These are phyloP conservation scores for Sanghuangporus weigelae DNA, from an alignment of 1,284 basidiomycete genomes.

Conservation along the genomic window DNA sequence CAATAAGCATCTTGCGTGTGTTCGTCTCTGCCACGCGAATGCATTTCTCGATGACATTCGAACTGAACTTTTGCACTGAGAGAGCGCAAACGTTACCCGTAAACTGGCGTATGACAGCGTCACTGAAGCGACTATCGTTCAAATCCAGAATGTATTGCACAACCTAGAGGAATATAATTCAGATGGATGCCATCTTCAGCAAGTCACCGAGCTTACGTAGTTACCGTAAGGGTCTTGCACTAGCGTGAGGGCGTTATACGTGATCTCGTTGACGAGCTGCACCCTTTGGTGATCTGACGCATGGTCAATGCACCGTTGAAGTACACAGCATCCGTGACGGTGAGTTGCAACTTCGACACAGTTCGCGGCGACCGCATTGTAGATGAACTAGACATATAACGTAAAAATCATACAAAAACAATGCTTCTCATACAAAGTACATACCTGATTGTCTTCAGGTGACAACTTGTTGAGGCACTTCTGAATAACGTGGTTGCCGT, in stretches of 20 bases:
- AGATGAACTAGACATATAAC: conserved; percentile 76
- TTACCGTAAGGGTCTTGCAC: conserved; percentile 99
- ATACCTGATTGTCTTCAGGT: conserved; percentile 95
- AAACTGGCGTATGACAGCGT: conserved; percentile 97
- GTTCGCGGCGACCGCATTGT: conserved; percentile 98
- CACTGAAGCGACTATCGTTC: conserved; percentile 97
- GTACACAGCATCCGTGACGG: conserved; percentile 97
- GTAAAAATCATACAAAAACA: conserved; percentile 9
- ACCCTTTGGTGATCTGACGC: conserved; percentile 94
- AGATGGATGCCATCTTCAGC: background rate
- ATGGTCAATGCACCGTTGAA: conserved; percentile 98
- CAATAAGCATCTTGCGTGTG: conserved; percentile 92
- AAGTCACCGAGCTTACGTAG: conserved; percentile 58
- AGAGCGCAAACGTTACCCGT: conserved; percentile 96
- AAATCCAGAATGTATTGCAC: conserved; percentile 98
- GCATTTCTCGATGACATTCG: conserved; percentile 96
- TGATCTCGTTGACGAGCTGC: conserved; percentile 98
- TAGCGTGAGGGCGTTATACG: conserved; percentile 94
- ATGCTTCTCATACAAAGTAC: conserved; percentile 18
- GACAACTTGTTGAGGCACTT: conserved; percentile 98
- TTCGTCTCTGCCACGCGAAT: conserved; percentile 95
- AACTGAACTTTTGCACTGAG: conserved; percentile 98
- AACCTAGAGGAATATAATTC: conserved; percentile 42
- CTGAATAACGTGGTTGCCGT: conserved; percentile 99
- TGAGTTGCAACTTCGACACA: conserved; percentile 99